Conservation (phyloP, 106 monocot species). For the Chionographis japonica region DNA sequence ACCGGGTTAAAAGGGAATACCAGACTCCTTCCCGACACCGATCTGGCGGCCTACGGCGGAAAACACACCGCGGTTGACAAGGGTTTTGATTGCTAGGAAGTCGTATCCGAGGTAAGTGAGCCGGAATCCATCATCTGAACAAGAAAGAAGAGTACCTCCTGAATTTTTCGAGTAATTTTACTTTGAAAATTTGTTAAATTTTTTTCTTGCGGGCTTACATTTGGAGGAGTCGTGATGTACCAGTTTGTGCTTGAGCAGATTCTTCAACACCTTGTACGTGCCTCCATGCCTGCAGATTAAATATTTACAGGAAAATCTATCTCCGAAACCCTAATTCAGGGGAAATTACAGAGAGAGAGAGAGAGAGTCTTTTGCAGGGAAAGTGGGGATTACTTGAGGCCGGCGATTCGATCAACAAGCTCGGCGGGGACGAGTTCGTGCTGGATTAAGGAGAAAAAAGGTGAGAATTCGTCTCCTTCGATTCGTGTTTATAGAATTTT, state of each 20-base stretch:
- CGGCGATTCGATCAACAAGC: conserved; percentile 82
- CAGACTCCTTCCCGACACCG: conserved; percentile 98
- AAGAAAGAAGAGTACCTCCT: neutral
- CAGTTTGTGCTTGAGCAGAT: conserved; percentile 87
- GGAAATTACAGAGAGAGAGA: neutral
- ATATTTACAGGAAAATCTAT: conserved; percentile 4
- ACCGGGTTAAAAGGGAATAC: conserved; percentile 18
- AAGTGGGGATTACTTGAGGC: conserved; percentile 59
- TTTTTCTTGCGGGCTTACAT: conserved; percentile 33
- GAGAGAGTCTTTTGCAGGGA: neutral
- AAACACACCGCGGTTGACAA: conserved; percentile 93
- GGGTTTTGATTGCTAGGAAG: conserved; percentile 94
- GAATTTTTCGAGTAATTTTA: neutral
- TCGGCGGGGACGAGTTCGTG: conserved; percentile 88
- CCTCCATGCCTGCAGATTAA: conserved; percentile 69
- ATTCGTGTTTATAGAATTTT: neutral
- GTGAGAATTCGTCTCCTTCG: neutral
- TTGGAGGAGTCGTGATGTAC: conserved; percentile 94
- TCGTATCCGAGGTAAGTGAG: conserved; percentile 99
- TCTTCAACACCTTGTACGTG: conserved; percentile 89
- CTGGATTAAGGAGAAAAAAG: conserved; percentile 25
- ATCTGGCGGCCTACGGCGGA: conserved; percentile 85
- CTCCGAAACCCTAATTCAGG: conserved; percentile 2
- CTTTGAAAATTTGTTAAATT: neutral
- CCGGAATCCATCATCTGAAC: conserved; percentile 90